phyloP scores from a whole-genome alignment of 164 flowering plant genomes.

The Chimonanthus salicifolius region DNA sequence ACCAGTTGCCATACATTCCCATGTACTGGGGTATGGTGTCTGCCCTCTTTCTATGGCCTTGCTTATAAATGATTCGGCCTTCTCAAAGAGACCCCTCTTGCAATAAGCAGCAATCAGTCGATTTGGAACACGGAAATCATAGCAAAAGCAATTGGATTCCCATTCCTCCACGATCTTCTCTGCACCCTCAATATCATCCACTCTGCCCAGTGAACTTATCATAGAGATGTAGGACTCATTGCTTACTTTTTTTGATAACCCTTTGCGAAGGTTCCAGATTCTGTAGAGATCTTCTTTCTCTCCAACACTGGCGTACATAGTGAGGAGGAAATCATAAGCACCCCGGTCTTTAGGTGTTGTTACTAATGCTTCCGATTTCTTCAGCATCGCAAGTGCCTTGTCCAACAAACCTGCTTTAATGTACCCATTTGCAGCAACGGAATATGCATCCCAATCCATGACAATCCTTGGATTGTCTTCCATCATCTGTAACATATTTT shows the following conservation, averaged over 20 bases:
- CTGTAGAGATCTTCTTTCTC: conserved; percentile 26
- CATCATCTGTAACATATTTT: conserved; percentile 21
- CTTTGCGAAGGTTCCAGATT: conserved; percentile 32
- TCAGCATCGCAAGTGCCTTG: conserved; percentile 25
- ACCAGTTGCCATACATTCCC: conserved; percentile 33
- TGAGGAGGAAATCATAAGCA: conserved; percentile 24
- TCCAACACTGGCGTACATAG: conserved; percentile 28
- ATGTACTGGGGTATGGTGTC: conserved; percentile 19
- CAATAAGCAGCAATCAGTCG: conserved; percentile 32
- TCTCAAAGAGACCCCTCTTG: conserved; percentile 28
- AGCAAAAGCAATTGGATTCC: conserved; percentile 21
- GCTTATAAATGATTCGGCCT: conserved; percentile 32
- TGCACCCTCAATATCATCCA: conserved; percentile 41
- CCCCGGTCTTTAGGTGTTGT: background rate
- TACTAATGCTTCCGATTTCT: conserved; percentile 18
- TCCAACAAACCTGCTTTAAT: conserved; percentile 29
- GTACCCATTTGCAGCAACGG: conserved; percentile 35
- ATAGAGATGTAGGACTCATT: conserved; percentile 27
- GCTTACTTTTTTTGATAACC: conserved; percentile 5
- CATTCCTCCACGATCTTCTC: conserved; percentile 38
- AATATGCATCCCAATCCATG: conserved; percentile 24
- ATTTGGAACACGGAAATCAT: conserved; percentile 35
- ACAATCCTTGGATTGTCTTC: conserved; percentile 24
- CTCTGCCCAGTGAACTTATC: conserved; percentile 29
- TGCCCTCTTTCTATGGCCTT: conserved; percentile 23